phyloP scores from a whole-genome alignment of 2,329 filamentous ascomycete species.

The Talaromyces islandicus region DNA sequence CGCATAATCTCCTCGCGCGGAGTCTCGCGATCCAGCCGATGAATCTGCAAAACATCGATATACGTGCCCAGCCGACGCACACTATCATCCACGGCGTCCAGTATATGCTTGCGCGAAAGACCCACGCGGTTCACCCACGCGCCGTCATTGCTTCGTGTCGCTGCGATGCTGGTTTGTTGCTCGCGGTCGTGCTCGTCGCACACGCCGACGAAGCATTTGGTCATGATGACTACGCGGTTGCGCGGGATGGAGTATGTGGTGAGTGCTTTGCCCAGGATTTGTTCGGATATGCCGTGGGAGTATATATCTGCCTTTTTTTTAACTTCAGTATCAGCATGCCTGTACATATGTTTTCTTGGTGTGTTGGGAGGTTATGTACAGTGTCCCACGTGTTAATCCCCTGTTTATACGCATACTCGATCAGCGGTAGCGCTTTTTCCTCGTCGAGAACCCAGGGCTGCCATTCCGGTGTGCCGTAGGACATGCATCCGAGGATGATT shows the following conservation, averaged over 20 bases:
- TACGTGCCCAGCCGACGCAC: constrained; percentile 46
- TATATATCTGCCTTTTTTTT: constrained; percentile 40
- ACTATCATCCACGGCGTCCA: constrained; percentile 58
- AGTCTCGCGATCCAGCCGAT: constrained; percentile 42
- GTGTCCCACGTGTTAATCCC: constrained; percentile 24
- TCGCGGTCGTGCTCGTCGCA: background rate
- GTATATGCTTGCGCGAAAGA: constrained; percentile 58
- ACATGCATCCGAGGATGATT: constrained; percentile 16
- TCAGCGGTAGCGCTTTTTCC: constrained; percentile 15
- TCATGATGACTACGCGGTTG: constrained; percentile 58
- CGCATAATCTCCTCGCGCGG: constrained; percentile 51
- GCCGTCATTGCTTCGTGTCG: constrained; percentile 21
- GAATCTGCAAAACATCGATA: constrained; percentile 53
- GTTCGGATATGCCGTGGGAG: constrained; percentile 57
- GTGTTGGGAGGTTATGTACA: constrained; percentile 5
- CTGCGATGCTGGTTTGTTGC: background rate
- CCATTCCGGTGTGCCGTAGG: constrained; percentile 18
- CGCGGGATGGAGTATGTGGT: constrained; percentile 61
- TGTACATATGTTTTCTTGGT: background rate
- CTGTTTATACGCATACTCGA: constrained; percentile 19
- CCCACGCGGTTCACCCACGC: constrained; percentile 37
- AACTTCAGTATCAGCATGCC: background rate
- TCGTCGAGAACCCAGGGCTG: constrained; percentile 18
- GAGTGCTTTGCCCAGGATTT: constrained; percentile 61
- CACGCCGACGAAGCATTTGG: constrained; percentile 47